These are phyloP conservation scores for Metschnikowia vanudenii DNA, from an alignment of 805 yeast genomes.

Conservation along the genomic window DNA sequence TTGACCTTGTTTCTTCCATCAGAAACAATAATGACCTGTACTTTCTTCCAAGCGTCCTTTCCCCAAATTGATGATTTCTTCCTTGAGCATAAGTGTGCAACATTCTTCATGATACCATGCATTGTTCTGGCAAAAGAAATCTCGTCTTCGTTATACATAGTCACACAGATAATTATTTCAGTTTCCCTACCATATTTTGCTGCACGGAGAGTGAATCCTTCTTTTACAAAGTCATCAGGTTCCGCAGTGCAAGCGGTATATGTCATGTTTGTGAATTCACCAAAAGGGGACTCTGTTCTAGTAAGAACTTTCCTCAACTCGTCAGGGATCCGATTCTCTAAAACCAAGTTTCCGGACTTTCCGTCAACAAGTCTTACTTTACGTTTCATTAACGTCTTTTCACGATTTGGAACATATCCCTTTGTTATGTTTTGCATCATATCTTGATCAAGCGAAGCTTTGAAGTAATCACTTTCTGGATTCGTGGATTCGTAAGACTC, in stretches of 20 bases:
- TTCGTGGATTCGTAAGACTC: slow-evolving; percentile 29
- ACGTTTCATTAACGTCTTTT: slow-evolving; percentile 66
- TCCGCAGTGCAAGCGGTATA: slow-evolving; percentile 95
- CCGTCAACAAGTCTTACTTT: slow-evolving; percentile 64
- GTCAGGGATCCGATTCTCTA: slow-evolving; percentile 93
- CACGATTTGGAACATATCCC: slow-evolving; percentile 56
- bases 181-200: slow-evolving; percentile 87
- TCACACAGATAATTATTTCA: slow-evolving; percentile 86
- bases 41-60: slow-evolving; percentile 93
- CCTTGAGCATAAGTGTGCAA: slow-evolving; percentile 83
- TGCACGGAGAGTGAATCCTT: slow-evolving; percentile 85
- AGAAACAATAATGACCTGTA: slow-evolving; percentile 85
- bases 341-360: slow-evolving; percentile 73
- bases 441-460: slow-evolving; percentile 46
- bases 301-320: slow-evolving; percentile 83
- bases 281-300: slow-evolving; percentile 69
- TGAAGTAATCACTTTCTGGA: slow-evolving; percentile 39
- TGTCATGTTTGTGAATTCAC: slow-evolving; percentile 94
- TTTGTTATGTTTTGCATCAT: slow-evolving; percentile 44
- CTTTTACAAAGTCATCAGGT: slow-evolving; percentile 77
- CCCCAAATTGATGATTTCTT: slow-evolving; percentile 90
- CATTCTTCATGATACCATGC: slow-evolving; percentile 91
- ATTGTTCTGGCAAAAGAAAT: slow-evolving; percentile 85
- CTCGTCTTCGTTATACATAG: slow-evolving; percentile 98
- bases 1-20: slow-evolving; percentile 92